Evolutionary conservation across 495 filamentous ascomycete genomes (phyloP), one percentile per base, ranked within the genome.

Genomic region (Penicillium samsonianum): DNA sequence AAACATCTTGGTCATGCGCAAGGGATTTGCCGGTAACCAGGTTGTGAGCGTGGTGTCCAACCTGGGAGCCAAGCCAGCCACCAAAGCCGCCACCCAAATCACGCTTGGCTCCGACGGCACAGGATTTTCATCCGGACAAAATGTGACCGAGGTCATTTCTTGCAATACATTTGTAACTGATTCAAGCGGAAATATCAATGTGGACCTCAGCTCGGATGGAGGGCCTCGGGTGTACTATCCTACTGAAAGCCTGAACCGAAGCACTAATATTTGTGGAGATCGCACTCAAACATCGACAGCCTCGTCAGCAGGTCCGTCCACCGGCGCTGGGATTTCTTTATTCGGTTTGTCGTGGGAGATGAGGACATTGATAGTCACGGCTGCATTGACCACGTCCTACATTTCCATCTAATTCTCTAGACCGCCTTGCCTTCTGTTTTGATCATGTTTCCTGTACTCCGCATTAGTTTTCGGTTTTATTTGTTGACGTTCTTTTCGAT

Each of bases 41-140:
- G 61, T 64, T 47, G 53, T 64, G 19, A 60, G 44, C n/a, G 61
- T 64, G 3, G 45, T 64, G n/a, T 64, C 61, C 20, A 63, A 59
- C 46, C 57, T 63, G 12, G 60, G 60, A 38, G 58, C 60, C 12
- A 50, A 55, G 26, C 56, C 55, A 48, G 45, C 50, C 56, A 33
- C 35, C 8, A 53, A 63, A 23, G 47, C 48, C 33, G 52, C 46
- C 46, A 57, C 53, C 12, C 25, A 40, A 35, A 30, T 61, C 59
- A 57, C 53, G 20, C 59, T 61, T 52, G 25, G 48, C 30, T 47
- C 59, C 23, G 47, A 57, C 48, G 59, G 59, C 37, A 62, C 59
- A 5, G 59, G 59, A 19, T 62, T 62, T 30, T 58, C 54, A 40
- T 43, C 43, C 11, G 41, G 48, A 48, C 53, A 59, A 42, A 59